Base-by-base conservation (phyloP, 441 rosid genomes). In the Brassica balearica region DNA sequence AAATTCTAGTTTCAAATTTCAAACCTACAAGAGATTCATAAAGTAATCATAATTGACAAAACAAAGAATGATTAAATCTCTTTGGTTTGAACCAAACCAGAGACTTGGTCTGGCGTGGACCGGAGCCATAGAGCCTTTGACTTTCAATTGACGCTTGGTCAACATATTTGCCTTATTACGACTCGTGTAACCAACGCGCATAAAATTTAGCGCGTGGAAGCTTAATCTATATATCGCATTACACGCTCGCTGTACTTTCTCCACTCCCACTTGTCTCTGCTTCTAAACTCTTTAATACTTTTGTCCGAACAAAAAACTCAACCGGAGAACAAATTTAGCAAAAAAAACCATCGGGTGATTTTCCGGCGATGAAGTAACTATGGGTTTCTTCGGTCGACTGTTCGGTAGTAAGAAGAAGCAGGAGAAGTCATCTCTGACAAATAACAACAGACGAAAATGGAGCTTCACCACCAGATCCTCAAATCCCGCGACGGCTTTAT, bases 331-430 rank as follows among this genome's bases (percentile, higher is more conserved):
- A 29, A 29, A 29, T 51, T 1, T 5, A 38, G 0, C 5, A 38
- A 53, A 2, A 53, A 2, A 29, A 67, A 55, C 43, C 17, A n/a
- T 4, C 15, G 11, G 65, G 64, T 66, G 61, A 60, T 34, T 63
- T 48, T n/a, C 63, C 6, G 81, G 74, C 69, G 1, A 87, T 87
- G 91, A 84, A 71, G 66, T 76, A 88, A 53, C 4, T 0, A 94
- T 94, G 98, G 97, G 97, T 17, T 76, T 92, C 17, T 81, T 94
- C 80, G 89, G 92, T 75, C 81, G 91, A 85, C 83, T 94, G 22
- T 92, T 94, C 61, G 90, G 97, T 34, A 17, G 81, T 75, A 90
- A 82, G 60, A 51, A 51, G 58, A 89, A 84, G 78, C 34, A 74
- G 15, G 71, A 74, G 2, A 74, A 53, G 12, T 1, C 75, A 72